A percentile compares a stretch with the other conserved stretches of the same genome.
Conservation (phyloP, 192 early-diverging fungal species). For the Mortierella alpina region DNA sequence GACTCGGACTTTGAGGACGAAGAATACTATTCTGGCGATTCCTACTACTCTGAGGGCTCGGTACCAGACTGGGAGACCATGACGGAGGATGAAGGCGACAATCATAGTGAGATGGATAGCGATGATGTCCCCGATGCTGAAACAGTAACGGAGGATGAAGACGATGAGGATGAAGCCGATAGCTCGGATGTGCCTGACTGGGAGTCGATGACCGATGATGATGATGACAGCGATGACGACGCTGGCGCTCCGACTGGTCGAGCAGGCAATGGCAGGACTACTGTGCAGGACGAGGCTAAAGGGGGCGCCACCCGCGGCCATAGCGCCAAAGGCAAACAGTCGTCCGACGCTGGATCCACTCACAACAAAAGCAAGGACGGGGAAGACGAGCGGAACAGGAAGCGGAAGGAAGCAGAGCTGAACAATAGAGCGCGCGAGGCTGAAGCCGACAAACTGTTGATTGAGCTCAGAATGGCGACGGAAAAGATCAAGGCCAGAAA, state of each 20-base stretch:
- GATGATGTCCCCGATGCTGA: not conserved
- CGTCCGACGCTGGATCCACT: too few relatives aligned
- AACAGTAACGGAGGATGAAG: not conserved
- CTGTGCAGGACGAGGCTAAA: too few relatives aligned
- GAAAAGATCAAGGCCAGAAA: not conserved
- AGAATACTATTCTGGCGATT: too few relatives aligned
- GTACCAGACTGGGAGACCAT: too few relatives aligned
- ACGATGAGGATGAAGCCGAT: conserved; percentile 1
- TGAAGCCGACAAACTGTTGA: not conserved
- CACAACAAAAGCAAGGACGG: too few relatives aligned
- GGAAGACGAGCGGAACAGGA: not conserved
- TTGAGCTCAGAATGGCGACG: not conserved
- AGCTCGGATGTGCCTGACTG: not conserved
- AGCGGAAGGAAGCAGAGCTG: not conserved
- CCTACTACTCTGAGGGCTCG: too few relatives aligned
- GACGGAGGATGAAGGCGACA: not conserved
- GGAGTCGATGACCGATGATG: not conserved
- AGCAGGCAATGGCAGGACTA: too few relatives aligned
- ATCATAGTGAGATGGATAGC: not conserved
- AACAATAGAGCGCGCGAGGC: not conserved
- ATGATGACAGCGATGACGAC: not conserved
- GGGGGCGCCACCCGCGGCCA: too few relatives aligned
- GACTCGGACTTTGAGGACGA: too few relatives aligned
- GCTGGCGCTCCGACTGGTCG: not conserved
- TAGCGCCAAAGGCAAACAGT: too few relatives aligned